These are phyloP conservation scores for Flaveria floridana DNA, from an alignment of 140 eudicot species.

Conservation along the genomic window DNA sequence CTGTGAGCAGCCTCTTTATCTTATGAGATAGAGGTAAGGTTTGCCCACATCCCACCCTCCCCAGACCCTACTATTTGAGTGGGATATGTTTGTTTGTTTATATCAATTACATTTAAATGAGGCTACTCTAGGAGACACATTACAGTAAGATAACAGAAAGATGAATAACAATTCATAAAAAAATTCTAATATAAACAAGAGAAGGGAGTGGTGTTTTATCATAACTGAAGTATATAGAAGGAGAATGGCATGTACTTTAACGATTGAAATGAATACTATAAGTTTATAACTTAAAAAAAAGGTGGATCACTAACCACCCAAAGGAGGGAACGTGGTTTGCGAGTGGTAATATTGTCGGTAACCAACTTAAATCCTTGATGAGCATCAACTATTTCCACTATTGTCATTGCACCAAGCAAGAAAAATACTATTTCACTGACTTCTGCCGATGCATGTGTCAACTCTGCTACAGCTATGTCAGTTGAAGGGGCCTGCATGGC, in stretches of 20 bases:
- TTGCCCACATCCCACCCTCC: no score
- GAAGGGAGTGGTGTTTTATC: not conserved
- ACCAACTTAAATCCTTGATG: constrained; percentile 99
- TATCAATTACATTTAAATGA: no score
- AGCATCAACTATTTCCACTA: constrained; percentile 97
- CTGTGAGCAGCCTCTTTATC: no score
- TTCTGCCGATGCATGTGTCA: constrained; percentile 89
- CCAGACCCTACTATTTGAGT: no score
- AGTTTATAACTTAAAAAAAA: not conserved
- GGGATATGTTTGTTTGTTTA: no score
- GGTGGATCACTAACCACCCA: constrained; percentile 87
- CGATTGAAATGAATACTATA: constrained; percentile 9
- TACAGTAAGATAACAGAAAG: not conserved
- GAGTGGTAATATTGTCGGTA: constrained; percentile 95
- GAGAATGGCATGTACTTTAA: constrained; percentile 6
- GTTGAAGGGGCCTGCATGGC: constrained; percentile 87
- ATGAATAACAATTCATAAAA: not conserved
- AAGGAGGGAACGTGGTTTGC: constrained; percentile 90
- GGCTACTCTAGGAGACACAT: not conserved
- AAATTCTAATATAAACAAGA: not conserved
- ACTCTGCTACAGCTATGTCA: constrained; percentile 84
- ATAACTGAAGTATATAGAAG: not conserved
- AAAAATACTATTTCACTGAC: constrained; percentile 98
- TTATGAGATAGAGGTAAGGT: no score
- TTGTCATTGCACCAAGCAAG: constrained; percentile 99